Percentiles rank a stretch among this genome's conserved stretches.
Conservation (phyloP, 2,329 filamentous ascomycete genomes). For the Penicillium sclerotiorum region DNA sequence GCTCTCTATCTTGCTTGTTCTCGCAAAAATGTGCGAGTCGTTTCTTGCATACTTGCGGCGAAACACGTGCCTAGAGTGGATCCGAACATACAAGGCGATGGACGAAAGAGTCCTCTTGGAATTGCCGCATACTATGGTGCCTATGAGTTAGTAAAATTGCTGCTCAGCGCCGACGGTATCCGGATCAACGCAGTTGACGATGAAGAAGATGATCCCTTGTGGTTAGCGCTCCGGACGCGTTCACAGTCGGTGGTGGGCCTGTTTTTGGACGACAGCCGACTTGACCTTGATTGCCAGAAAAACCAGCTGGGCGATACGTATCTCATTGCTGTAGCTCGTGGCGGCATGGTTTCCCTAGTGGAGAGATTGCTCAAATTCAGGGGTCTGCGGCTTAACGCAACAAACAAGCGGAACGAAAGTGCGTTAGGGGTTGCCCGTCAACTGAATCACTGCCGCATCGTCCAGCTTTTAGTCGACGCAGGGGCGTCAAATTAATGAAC, state of each 20-base stretch:
- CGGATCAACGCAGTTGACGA: slow-evolving; percentile 5
- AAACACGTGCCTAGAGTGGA: slow-evolving; percentile 3
- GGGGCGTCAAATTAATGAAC: too few species aligned
- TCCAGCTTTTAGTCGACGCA: too few species aligned
- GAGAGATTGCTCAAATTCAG: background rate
- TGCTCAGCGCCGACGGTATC: slow-evolving; percentile 4
- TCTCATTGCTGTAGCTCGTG: slow-evolving; percentile 3
- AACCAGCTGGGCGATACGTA: slow-evolving; percentile 7
- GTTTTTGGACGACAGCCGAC: slow-evolving; percentile 6
- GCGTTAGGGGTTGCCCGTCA: background rate
- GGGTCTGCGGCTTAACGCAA: background rate
- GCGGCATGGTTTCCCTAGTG: slow-evolving; percentile 1
- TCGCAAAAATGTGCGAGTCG: slow-evolving; percentile 1
- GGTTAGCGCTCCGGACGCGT: slow-evolving; percentile 3
- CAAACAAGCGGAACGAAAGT: slow-evolving; percentile 4
- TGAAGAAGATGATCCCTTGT: slow-evolving; percentile 5
- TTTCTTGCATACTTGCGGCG: slow-evolving; percentile 5
- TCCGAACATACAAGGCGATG: slow-evolving; percentile 5
- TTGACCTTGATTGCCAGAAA: slow-evolving; percentile 8
- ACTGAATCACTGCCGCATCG: background rate
- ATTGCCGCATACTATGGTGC: slow-evolving; percentile 1
- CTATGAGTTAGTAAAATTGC: slow-evolving; percentile 1
- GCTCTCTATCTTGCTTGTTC: slow-evolving; percentile 5
- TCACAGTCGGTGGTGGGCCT: slow-evolving; percentile 2
- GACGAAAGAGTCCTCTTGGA: slow-evolving; percentile 5